phyloP scores from a whole-genome alignment of 768 basidiomycete species.

The Tulasnella sp. region DNA sequence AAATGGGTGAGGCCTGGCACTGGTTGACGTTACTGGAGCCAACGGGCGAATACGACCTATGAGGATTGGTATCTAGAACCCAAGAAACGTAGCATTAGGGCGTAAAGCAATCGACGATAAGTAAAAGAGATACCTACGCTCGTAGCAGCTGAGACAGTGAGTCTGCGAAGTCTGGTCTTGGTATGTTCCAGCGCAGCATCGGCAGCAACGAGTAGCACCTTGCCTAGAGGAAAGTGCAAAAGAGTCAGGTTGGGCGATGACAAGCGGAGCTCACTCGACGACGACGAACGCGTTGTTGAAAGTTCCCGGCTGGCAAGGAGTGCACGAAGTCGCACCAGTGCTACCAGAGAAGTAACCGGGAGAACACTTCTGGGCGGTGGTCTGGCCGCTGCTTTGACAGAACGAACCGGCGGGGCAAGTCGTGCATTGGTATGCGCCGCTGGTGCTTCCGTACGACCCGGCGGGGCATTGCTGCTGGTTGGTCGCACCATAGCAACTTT shows the following conservation, averaged over 20 bases:
- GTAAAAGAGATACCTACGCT: not conserved
- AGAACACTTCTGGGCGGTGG: not conserved
- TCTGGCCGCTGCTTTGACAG: not conserved
- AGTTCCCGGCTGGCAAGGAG: not conserved
- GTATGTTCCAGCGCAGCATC: constrained; percentile 9
- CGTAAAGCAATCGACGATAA: not conserved
- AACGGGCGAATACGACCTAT: not conserved
- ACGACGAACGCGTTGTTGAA: constrained; percentile 7
- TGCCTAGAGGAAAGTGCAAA: not conserved
- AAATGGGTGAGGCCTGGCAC: not conserved
- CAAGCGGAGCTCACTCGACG: not conserved
- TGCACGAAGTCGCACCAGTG: not conserved
- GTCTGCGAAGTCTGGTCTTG: constrained; percentile 7
- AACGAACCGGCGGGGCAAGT: not conserved
- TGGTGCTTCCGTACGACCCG: not conserved
- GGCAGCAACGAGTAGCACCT: constrained; percentile 1
- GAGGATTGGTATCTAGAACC: constrained; percentile 6
- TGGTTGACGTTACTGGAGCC: not conserved
- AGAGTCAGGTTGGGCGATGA: not conserved
- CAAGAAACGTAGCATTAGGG: not conserved
- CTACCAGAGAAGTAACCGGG: not conserved
- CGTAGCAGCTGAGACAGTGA: not conserved
- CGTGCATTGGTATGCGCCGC: not conserved
- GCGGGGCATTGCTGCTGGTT: not conserved
- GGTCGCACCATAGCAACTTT: not conserved